Base-by-base conservation (phyloP, 2,329 filamentous ascomycete species). In the Trichoderma brevicompactum region DNA sequence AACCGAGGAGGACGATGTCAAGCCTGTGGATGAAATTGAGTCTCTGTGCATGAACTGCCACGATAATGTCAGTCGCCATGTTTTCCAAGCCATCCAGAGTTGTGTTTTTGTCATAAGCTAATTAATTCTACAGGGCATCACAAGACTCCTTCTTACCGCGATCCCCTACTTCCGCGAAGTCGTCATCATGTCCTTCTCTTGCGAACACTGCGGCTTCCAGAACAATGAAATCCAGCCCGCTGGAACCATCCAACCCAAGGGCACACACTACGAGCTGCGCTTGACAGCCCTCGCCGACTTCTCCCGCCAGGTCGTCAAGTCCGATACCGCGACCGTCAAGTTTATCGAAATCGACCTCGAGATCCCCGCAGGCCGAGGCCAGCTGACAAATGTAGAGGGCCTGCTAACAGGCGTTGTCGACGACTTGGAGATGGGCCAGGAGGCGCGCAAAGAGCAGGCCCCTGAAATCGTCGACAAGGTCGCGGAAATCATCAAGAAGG, bases 81-180 rank as follows among this genome's bases (percentile, higher is more conserved):
- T 17, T 23, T n/a, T 13, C 23, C 8, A 10, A 19, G 10, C 46
- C 15, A 7, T 9, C 8, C n/a, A 7, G 15, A 5, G 49, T n/a
- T 3, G 8, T 8, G 41, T 13, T 19, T 44, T 9, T 15, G 19
- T 17, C 2, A 38, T n/a, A 58, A 5, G 6, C 55, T 46, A 49
- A 55, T 56, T 38, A 10, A 28, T 28, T 3, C 1, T 17, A 13
- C n/a, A 96, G 91, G 95, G 95, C 72, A 86, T 82, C 1, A 99
- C 95, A 13, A 87, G 90, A 66, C 86, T 99, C 23, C 87, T 99
- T 49, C 87, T 99, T 63, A 96, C 96, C 15, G 88, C 88, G 69
- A 97, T 99, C 64, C 95, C 95, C 15, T 98, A 92, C 84, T 99
- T 99, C 83, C 92, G 93, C 80, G 94, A 99, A 78, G 89, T 99